A percentile compares a stretch with the other conserved stretches of the same genome.
Conservation (phyloP, 768 basidiomycete genomes). For the Cystofilobasidium macerans region DNA sequence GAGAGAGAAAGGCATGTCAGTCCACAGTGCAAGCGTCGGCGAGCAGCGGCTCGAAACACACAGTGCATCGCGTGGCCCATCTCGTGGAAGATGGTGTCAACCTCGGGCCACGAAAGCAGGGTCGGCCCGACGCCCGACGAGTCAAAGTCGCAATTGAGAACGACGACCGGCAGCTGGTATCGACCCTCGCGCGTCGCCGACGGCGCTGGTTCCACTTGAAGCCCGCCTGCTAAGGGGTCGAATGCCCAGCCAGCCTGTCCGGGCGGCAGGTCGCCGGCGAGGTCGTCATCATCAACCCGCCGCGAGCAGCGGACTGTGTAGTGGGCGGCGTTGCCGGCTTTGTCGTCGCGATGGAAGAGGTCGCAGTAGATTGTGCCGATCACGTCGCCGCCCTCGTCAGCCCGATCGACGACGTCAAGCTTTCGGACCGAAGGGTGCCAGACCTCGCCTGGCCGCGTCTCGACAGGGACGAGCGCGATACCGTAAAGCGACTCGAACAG, state of each 20-base stretch:
- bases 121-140: constrained; percentile 59
- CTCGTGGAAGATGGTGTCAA: constrained; percentile 90
- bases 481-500: constrained; percentile 82
- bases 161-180: constrained; percentile 83
- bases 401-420: constrained; percentile 70
- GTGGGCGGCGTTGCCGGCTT: constrained; percentile 85
- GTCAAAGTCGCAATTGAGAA: constrained; percentile 77
- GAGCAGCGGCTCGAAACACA: constrained; percentile 44
- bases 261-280: constrained; percentile 48
- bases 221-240: constrained; percentile 7
- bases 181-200: constrained; percentile 55
- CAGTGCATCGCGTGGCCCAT: constrained; percentile 99
- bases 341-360: constrained; percentile 70
- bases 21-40: not conserved
- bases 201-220: constrained; percentile 42
- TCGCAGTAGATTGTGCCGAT: constrained; percentile 95
- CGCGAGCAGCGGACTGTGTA: constrained; percentile 94
- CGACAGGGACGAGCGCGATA: constrained; percentile 57
- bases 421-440: constrained; percentile 86
- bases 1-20: constrained; percentile 8
- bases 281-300: constrained; percentile 82
- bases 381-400: constrained; percentile 47
- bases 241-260: constrained; percentile 15
- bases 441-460: constrained; percentile 62
- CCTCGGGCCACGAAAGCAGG: constrained; percentile 79